Evolutionary conservation across 352 stramenopile species (phyloP).

Genomic region (Globisporangium emineosum): DNA sequence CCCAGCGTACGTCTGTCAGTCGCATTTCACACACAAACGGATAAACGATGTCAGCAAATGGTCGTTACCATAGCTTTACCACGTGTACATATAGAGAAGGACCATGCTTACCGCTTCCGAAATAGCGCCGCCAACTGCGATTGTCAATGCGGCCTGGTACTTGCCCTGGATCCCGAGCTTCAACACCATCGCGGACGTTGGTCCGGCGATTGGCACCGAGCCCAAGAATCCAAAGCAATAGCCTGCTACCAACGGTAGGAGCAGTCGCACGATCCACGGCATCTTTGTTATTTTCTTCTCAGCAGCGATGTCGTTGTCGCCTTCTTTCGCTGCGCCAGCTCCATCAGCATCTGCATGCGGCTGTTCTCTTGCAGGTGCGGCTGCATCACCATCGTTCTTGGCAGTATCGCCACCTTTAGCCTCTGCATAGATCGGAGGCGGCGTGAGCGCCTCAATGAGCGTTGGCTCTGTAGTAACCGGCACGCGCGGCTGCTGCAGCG

Average conservation of each 20-base stretch:
- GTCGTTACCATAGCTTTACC: neutral
- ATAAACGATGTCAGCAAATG: conserved; percentile 7
- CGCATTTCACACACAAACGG: conserved; percentile 2
- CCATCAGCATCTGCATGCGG: neutral
- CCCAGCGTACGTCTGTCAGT: conserved; percentile 71
- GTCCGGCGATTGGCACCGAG: conserved; percentile 78
- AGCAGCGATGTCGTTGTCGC: conserved; percentile 14
- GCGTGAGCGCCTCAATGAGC: neutral
- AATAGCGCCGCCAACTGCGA: conserved; percentile 78
- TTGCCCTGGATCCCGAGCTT: conserved; percentile 87
- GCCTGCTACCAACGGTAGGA: conserved; percentile 72
- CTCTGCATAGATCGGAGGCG: neutral
- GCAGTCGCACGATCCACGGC: conserved; percentile 51
- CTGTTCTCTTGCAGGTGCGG: conserved; percentile 1
- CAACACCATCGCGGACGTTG: conserved; percentile 86
- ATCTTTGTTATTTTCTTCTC: conserved; percentile 18
- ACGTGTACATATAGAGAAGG: neutral
- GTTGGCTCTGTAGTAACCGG: neutral
- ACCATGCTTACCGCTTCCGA: conserved; percentile 62
- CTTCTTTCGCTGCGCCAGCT: conserved; percentile 10
- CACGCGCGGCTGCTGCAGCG: neutral
- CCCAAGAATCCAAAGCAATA: conserved; percentile 87
- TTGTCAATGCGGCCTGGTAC: conserved; percentile 73
- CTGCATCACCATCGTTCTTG: neutral
- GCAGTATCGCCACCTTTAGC: neutral